phyloP scores from a whole-genome alignment of 106 monocot genomes.

The Acorus gramineus region DNA sequence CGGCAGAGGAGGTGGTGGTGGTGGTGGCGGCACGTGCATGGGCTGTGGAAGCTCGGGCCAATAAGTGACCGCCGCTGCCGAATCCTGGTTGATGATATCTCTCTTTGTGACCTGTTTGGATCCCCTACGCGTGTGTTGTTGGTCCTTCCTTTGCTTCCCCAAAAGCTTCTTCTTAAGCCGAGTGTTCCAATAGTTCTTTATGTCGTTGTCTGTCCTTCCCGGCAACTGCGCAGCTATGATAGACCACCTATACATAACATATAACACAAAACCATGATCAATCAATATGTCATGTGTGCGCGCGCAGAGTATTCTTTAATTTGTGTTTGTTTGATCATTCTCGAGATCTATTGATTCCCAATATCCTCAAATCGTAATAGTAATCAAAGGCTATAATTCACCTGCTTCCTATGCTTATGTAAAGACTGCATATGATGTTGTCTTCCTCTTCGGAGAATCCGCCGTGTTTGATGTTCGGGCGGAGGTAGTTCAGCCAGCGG shows the following conservation, averaged over 20 bases:
- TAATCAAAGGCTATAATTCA: not conserved
- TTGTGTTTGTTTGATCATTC: no score
- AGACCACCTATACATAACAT: constrained; percentile 76
- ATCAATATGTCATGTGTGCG: no score
- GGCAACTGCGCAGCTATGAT: constrained; percentile 81
- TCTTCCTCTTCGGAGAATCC: constrained; percentile 93
- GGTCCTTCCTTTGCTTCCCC: constrained; percentile 23
- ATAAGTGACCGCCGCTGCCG: not conserved
- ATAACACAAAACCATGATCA: no score
- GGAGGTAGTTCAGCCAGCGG: constrained; percentile 93
- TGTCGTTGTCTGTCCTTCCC: constrained; percentile 81
- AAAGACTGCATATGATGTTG: constrained; percentile 76
- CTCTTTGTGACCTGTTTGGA: not conserved
- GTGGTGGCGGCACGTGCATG: not conserved
- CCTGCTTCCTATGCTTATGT: constrained; percentile 85
- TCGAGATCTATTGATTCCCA: not conserved
- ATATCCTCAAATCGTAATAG: not conserved
- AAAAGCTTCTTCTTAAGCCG: constrained; percentile 66
- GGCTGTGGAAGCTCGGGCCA: constrained; percentile 7
- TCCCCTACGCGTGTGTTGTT: not conserved
- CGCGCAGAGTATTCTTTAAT: no score
- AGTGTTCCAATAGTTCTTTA: constrained; percentile 95
- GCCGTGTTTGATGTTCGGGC: constrained; percentile 85
- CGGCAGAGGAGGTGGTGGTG: not conserved
- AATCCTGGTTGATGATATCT: not conserved